phyloP scores from a whole-genome alignment of 2,329 filamentous ascomycete species.

The Macrophomina pseudophaseolina region DNA sequence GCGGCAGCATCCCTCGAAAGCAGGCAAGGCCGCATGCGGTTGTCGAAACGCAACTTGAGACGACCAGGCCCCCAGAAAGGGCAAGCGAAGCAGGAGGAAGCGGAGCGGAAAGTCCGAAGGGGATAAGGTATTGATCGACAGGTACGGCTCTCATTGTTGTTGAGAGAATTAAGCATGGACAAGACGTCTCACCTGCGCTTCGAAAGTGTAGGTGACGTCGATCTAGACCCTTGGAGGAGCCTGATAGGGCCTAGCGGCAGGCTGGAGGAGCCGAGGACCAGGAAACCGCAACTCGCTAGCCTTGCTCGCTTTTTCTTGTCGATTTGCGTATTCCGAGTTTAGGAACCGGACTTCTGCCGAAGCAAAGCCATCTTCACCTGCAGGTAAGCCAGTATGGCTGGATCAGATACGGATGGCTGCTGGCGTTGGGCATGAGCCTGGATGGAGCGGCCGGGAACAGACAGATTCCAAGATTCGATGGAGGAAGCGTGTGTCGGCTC shows the following conservation, averaged over 20 bases:
- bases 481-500: slow-evolving; percentile 22
- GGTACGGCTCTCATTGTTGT: background rate
- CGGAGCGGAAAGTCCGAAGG: background rate
- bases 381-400: slow-evolving; percentile 26
- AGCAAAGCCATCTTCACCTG: slow-evolving; percentile 28
- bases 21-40: background rate
- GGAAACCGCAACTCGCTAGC: background rate
- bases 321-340: background rate
- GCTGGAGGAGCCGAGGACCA: background rate
- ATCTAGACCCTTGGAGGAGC: background rate
- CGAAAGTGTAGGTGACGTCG: background rate
- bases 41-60: slow-evolving; percentile 11
- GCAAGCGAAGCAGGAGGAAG: background rate
- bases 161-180: background rate
- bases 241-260: background rate
- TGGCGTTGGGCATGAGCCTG: slow-evolving; percentile 23
- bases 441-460: slow-evolving; percentile 27
- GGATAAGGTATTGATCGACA: background rate
- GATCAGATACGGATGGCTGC: slow-evolving; percentile 15
- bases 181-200: slow-evolving; percentile 10
- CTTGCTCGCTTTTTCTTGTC: background rate
- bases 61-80: background rate
- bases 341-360: slow-evolving; percentile 15
- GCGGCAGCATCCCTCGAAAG: background rate
- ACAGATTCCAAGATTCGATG: slow-evolving; percentile 29